Evolutionary conservation across 2,329 filamentous ascomycete genomes (phyloP).

Genomic region (Stagonosporopsis rhizophila): DNA sequence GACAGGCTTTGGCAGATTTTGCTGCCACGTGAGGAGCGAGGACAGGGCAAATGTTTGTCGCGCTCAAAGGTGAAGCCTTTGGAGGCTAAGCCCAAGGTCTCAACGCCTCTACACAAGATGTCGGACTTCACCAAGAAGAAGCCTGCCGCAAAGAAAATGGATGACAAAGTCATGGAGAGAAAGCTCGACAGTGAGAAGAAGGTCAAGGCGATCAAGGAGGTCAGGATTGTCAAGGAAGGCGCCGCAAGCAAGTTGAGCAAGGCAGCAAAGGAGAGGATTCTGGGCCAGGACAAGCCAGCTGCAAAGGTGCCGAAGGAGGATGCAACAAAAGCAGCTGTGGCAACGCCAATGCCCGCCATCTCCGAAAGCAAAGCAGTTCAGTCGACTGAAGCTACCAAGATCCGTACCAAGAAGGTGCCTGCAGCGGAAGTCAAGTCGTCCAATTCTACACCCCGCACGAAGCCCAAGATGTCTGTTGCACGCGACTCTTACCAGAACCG

Average conservation of each 20-base stretch:
- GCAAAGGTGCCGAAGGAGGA: constrained; percentile 36
- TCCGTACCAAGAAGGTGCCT: constrained; percentile 39
- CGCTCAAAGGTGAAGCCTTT: constrained; percentile 61
- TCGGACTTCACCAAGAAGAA: constrained; percentile 55
- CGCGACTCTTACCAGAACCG: constrained; percentile 34
- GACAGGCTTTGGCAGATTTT: constrained; percentile 70
- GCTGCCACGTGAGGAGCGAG: constrained; percentile 66
- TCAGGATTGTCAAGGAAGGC: constrained; percentile 41
- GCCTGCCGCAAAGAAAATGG: constrained; percentile 51
- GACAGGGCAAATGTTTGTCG: constrained; percentile 67
- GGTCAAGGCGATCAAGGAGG: constrained; percentile 41
- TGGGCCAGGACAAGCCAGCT: constrained; percentile 25
- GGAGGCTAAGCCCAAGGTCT: constrained; percentile 45
- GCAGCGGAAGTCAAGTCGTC: constrained; percentile 29
- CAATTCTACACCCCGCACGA: constrained; percentile 37
- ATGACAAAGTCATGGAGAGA: constrained; percentile 50
- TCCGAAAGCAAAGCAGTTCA: constrained; percentile 28
- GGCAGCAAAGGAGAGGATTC: constrained; percentile 36
- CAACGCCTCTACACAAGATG: constrained; percentile 46
- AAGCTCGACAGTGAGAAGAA: constrained; percentile 22
- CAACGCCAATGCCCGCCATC: constrained; percentile 22
- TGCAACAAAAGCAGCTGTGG: constrained; percentile 25
- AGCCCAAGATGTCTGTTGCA: constrained; percentile 37
- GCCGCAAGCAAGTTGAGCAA: constrained; percentile 28
- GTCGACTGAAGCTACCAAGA: constrained; percentile 35